A percentile compares a stretch with the other conserved stretches of the same genome.
phyloP scores from a whole-genome alignment of 2,329 filamentous ascomycete genomes.

The Ploettnerulaceae sp. region DNA sequence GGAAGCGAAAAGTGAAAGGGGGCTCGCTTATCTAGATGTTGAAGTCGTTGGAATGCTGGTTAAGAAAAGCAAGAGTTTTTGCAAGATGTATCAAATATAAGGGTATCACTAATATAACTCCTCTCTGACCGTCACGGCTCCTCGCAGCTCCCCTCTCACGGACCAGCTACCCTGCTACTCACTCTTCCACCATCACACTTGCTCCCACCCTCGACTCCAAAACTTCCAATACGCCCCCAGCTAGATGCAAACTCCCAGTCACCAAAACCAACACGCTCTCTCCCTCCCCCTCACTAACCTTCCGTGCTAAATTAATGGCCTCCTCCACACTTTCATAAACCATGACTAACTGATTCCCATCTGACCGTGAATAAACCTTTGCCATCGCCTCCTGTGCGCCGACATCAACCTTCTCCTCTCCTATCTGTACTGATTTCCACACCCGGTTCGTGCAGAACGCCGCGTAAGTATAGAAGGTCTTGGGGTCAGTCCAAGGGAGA shows the following conservation, averaged over 20 bases:
- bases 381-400: conserved; percentile 66
- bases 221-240: conserved; percentile 71
- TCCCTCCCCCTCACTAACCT: conserved; percentile 29
- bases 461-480: conserved; percentile 63
- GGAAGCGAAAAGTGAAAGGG: no score
- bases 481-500: not conserved
- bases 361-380: conserved; percentile 52
- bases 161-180: no score
- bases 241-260: conserved; percentile 81
- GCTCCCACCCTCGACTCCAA: conserved; percentile 36
- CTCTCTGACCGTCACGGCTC: no score
- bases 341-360: conserved; percentile 41
- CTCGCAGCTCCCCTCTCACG: no score
- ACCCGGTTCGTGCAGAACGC: conserved; percentile 77
- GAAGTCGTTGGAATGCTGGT: no score
- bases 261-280: conserved; percentile 59
- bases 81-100: no score
- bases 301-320: conserved; percentile 49
- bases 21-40: no score
- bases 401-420: conserved; percentile 42
- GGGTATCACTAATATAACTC: no score
- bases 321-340: conserved; percentile 67
- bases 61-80: no score
- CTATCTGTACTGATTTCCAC: conserved; percentile 41
- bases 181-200: not conserved